Evolutionary conservation across 2,329 filamentous ascomycete species (phyloP).

Genomic region (Cercospora zeae-maydis): DNA sequence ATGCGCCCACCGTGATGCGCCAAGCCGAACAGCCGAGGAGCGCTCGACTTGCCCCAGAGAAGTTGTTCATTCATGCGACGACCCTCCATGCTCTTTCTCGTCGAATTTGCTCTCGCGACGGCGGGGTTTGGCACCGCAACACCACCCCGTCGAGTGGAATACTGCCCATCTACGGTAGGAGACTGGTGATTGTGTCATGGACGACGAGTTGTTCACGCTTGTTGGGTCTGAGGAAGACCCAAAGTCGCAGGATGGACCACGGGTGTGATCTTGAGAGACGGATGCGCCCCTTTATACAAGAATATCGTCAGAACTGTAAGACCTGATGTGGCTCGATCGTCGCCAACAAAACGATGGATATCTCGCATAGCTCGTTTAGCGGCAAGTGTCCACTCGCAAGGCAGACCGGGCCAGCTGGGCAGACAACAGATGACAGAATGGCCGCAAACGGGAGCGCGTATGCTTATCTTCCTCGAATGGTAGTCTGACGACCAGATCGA

Average conservation of each 20-base stretch:
- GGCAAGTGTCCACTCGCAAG: neutral
- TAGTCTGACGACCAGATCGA: neutral
- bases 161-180: neutral
- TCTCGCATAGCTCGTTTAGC: neutral
- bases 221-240: neutral
- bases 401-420: neutral
- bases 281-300: neutral
- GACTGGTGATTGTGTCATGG: neutral
- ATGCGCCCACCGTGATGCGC: neutral
- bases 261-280: neutral
- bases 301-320: neutral
- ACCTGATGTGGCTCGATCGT: neutral
- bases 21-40: neutral
- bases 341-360: neutral
- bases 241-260: neutral
- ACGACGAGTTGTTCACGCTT: neutral
- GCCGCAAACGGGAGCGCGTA: neutral
- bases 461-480: neutral
- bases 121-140: neutral
- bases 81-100: neutral
- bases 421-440: neutral
- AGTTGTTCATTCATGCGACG: neutral
- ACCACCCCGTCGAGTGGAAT: neutral
- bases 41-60: neutral
- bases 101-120: neutral